Evolutionary conservation across 345 rosid species (phyloP).

Genomic region (Gynandropsis gynandra): DNA sequence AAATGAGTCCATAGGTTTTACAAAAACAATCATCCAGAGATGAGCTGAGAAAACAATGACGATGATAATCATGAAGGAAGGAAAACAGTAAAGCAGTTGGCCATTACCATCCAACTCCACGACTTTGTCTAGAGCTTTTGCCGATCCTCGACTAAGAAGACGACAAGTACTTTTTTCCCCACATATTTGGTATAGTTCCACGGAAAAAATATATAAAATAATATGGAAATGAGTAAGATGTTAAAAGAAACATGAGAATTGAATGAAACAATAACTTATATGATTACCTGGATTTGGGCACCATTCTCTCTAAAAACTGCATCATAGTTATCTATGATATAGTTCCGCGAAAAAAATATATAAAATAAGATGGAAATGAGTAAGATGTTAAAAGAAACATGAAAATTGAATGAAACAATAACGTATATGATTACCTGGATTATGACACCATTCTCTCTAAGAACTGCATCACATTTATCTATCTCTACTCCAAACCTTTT

Average conservation of each 20-base stretch:
- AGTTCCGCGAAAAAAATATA: constrained; percentile 46
- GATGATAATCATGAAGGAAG: constrained; percentile 3
- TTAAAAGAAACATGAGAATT: constrained; percentile 4
- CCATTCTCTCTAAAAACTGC: constrained; percentile 89
- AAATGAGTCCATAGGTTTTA: constrained; percentile 18
- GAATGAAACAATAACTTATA: constrained; percentile 13
- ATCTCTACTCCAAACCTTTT: constrained; percentile 88
- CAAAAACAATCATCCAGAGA: background rate
- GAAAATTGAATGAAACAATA: constrained; percentile 1
- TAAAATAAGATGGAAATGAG: background rate
- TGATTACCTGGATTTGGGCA: constrained; percentile 71
- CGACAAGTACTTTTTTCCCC: constrained; percentile 84
- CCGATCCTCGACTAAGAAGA: constrained; percentile 93
- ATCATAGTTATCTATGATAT: constrained; percentile 61
- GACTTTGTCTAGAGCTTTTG: constrained; percentile 98
- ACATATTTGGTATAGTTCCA: constrained; percentile 73
- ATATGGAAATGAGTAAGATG: background rate
- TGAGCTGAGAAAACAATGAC: constrained; percentile 9
- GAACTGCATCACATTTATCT: constrained; percentile 73
- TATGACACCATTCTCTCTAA: constrained; percentile 92
- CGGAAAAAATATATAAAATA: constrained; percentile 18
- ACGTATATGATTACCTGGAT: constrained; percentile 45
- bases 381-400: constrained; percentile 7
- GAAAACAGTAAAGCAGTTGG: constrained; percentile 9
- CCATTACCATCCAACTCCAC: constrained; percentile 86